Evolutionary conservation across 129 eudicot genomes (phyloP).

Genomic region (Helianthus annuus): DNA sequence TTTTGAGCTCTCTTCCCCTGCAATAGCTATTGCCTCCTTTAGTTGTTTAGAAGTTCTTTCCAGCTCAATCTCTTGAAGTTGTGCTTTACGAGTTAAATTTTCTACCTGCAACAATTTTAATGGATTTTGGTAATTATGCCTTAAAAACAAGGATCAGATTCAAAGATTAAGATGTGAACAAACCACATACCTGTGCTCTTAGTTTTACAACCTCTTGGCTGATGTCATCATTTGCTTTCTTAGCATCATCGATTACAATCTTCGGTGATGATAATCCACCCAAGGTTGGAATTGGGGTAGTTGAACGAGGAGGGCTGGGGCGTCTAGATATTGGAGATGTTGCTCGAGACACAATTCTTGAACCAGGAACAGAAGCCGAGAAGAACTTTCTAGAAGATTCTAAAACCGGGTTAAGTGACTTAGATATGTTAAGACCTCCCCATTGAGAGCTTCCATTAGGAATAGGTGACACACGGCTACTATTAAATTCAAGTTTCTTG

Average conservation of each 20-base stretch:
- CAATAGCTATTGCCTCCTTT: constrained; percentile 82
- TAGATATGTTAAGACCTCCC: constrained; percentile 75
- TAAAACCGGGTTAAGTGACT: constrained; percentile 80
- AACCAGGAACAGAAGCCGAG: constrained; percentile 99
- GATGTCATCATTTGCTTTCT: constrained; percentile 59
- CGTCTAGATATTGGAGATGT: constrained; percentile 81
- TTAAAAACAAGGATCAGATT: constrained; percentile 11
- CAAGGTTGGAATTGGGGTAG: constrained; percentile 94
- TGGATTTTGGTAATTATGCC: background rate
- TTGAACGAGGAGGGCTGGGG: constrained; percentile 94
- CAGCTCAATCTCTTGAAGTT: constrained; percentile 83
- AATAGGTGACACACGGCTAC: constrained; percentile 93
- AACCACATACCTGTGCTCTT: constrained; percentile 73
- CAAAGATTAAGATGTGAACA: constrained; percentile 15
- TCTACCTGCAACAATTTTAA: constrained; percentile 56
- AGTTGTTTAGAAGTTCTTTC: constrained; percentile 77
- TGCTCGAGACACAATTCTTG: constrained; percentile 95
- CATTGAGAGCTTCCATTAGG: constrained; percentile 88
- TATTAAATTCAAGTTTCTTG: constrained; percentile 77
- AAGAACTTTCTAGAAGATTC: constrained; percentile 91
- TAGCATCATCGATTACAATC: constrained; percentile 59
- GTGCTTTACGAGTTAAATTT: constrained; percentile 73
- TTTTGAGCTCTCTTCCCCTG: constrained; percentile 93
- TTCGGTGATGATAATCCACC: constrained; percentile 87
- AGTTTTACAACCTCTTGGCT: constrained; percentile 71